Base-by-base conservation (phyloP, 352 stramenopile species). In the Phytophthora cactorum region DNA sequence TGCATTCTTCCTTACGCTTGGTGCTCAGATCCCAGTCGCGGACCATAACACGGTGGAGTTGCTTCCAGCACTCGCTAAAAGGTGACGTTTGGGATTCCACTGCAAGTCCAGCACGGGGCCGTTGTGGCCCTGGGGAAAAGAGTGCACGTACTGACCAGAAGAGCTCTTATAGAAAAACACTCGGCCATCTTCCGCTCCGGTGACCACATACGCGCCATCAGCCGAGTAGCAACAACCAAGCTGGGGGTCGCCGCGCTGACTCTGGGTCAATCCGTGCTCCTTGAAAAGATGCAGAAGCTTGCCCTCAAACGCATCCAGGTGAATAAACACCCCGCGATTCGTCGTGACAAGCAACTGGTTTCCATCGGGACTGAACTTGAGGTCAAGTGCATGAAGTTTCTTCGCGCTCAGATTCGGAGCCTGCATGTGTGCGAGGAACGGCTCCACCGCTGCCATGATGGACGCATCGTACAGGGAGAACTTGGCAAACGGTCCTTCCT, bases 401-500 rank as follows among this genome's bases (percentile, higher is more conserved):
- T 84, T 82, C 31, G 45, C 53, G 54, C 79, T 84, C 28, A 92
- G 66, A 43, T 72, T 88, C 4, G 79, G 81, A 28, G 72, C 78
- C 52, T 91, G 81, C 15, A 72, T 52, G 3, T 76, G 66, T 4
- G 79, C 82, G 4, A 96, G 69, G 45, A 88, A 85, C 32, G 86
- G 88, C 12, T 91, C 78, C 17, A 96, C 43, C 5, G 74, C 80
- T 29, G 59, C 65, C 38, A 91, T 28, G 57, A 96, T 80, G 50
- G 77, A 91, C 17, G 81, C 64, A 66, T 95, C 86, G 58, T 95
- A 90, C 2, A 96, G 79, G 53, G 84, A 91, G 50, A 96, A 96
- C 71, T 95, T 96, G 71, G 84, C 88, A 55, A 96, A 96, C 12
- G 88, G 88, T 5, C 88, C 88, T 67, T 95, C 88, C 64, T 92